Evolutionary conservation across 352 stramenopile species (phyloP).

Genomic region (Phytophthora sp.): DNA sequence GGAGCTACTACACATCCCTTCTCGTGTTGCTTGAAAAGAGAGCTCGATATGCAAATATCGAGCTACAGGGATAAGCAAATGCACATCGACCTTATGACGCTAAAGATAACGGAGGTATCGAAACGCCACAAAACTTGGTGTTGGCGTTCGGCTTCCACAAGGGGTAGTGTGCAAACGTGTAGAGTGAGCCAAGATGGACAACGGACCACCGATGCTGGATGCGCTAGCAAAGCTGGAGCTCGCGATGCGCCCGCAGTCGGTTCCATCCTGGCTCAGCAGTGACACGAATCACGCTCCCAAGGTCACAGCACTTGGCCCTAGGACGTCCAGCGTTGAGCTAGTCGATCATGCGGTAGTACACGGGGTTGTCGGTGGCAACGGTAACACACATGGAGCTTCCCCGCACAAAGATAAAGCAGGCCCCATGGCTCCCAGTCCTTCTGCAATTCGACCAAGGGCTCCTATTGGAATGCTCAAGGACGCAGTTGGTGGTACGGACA

Average conservation of each 20-base stretch:
- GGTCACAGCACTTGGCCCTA: constrained; percentile 56
- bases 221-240: constrained; percentile 74
- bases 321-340: constrained; percentile 57
- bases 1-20: too few relatives aligned
- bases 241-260: constrained; percentile 70
- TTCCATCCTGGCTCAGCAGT: constrained; percentile 77
- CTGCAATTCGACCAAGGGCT: constrained; percentile 58
- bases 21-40: too few relatives aligned
- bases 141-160: neutral
- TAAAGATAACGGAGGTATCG: constrained; percentile 23
- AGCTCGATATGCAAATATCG: neutral
- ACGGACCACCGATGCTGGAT: constrained; percentile 51
- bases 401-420: constrained; percentile 31
- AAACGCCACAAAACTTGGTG: constrained; percentile 1
- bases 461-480: constrained; percentile 70
- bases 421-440: constrained; percentile 22
- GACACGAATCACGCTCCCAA: constrained; percentile 75
- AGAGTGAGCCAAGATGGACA: constrained; percentile 18
- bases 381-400: neutral
- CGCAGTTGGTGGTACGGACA: constrained; percentile 13
- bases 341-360: constrained; percentile 38
- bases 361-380: neutral
- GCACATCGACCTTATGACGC: constrained; percentile 2
- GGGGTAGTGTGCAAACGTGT: neutral
- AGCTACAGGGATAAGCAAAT: too few relatives aligned